Evolutionary conservation across 2,329 filamentous ascomycete species (phyloP).

Genomic region (Beauveria australis): DNA sequence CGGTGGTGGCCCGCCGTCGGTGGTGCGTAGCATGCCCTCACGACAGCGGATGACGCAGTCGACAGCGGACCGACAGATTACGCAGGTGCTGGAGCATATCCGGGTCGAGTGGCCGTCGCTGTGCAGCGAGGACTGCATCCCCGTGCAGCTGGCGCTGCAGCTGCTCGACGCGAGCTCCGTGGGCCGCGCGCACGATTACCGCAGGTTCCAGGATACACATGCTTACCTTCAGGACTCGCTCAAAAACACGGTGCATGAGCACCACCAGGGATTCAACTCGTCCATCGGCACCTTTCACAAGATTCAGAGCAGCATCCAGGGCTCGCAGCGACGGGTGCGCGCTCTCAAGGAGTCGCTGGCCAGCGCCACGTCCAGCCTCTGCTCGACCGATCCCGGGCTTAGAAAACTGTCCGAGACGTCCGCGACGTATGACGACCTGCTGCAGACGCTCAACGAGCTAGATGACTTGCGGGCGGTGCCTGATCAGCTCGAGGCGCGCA

Average conservation of each 20-base stretch:
- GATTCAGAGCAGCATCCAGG: constrained; percentile 87
- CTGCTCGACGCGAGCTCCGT: constrained; percentile 91
- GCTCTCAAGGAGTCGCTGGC: constrained; percentile 75
- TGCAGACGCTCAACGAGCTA: constrained; percentile 74
- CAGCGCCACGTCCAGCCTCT: constrained; percentile 71
- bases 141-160: constrained; percentile 89
- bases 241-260: constrained; percentile 94
- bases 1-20: constrained; percentile 22
- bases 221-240: constrained; percentile 84
- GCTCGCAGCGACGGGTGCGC: constrained; percentile 79
- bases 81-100: constrained; percentile 69
- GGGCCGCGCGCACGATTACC: constrained; percentile 81
- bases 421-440: constrained; percentile 81
- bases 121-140: constrained; percentile 79
- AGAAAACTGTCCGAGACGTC: constrained; percentile 82
- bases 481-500: constrained; percentile 85
- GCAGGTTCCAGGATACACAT: constrained; percentile 75
- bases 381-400: constrained; percentile 80
- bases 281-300: constrained; percentile 99
- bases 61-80: constrained; percentile 48
- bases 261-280: constrained; percentile 98
- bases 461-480: constrained; percentile 85
- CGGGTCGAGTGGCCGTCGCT: constrained; percentile 87
- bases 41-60: constrained; percentile 32
- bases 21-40: constrained; percentile 27